Base-by-base conservation (phyloP, 495 filamentous ascomycete species). In the Hyaloscypha bicolor region DNA sequence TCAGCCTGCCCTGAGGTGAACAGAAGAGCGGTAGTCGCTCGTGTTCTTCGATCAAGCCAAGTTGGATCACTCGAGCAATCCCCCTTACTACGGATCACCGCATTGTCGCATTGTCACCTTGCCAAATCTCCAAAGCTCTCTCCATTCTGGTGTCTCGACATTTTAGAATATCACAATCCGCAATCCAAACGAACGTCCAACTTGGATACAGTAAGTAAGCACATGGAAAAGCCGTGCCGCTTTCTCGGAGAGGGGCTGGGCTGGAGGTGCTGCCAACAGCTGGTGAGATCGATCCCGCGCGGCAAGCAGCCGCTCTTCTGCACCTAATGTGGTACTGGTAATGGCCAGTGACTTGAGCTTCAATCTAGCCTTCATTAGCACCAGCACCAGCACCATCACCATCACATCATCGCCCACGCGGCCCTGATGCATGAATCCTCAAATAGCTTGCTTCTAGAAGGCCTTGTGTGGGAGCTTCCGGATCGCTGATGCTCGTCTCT, bases 281-380 rank as follows among this genome's bases (percentile, higher is more conserved):
- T 37, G 6, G 8, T 37, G 6, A 37, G 35, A 14, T 48, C 42
- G 35, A 14, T 48, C 42, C 42, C 42, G 42, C 42, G 42, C 42
- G 42, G 42, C 42, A 48, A 48, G 42, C 42, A 48, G 42, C 42
- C 42, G 42, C 42, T 48, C 9, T 48, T 48, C 42, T 48, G 42
- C 42, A 14, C 16, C 42, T 14, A 48, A 48, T 48, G 8, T 48
- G 42, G 16, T 16, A 16, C 3, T 48, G 42, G 42, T 16, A 16
- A 48, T 48, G 42, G 42, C 42, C 3, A 6, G 11, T 48, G 42
- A 48, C 42, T 48, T 48, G 42, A 19, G 42, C 42, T 16, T 48
- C 42, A 48, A 3, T 48, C 42, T 48, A 19, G 2, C 11, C 16
- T 48, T 25, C 11, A 48, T 48, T 48, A 48, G 9, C 16, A 48